A percentile compares a stretch with the other conserved stretches of the same genome.
Conservation (phyloP, 176 grass and related monocot species). For the Eragrostis nindensis region DNA sequence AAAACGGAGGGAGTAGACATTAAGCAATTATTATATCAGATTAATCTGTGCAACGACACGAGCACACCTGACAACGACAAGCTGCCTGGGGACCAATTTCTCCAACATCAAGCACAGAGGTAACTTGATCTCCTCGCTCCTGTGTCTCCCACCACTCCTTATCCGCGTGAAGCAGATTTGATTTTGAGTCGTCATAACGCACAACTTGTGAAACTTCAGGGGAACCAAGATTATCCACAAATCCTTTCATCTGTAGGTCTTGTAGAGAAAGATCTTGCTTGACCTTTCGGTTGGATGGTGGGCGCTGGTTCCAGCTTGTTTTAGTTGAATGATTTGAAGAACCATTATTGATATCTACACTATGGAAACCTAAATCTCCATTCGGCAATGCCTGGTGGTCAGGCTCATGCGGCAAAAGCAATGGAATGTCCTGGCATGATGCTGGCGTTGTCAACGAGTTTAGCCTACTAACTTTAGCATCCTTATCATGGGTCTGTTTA, state of each 20-base stretch:
- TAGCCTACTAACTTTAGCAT: conserved; percentile 44
- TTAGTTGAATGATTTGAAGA: conserved; percentile 38
- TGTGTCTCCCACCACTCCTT: conserved; percentile 83
- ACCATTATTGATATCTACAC: conserved; percentile 31
- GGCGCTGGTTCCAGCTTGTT: conserved; percentile 37
- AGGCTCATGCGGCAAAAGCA: conserved; percentile 73
- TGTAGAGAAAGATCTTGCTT: conserved; percentile 50
- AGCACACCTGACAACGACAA: conserved; percentile 75
- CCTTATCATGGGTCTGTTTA: conserved; percentile 31
- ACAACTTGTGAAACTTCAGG: conserved; percentile 40
- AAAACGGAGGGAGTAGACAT: too few species aligned
- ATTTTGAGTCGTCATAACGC: conserved; percentile 35
- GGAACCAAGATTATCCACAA: conserved; percentile 68
- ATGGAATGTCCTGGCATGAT: conserved; percentile 78
- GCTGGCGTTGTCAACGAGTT: conserved; percentile 39
- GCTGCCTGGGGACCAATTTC: conserved; percentile 67
- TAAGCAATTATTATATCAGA: neutral
- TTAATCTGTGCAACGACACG: neutral
- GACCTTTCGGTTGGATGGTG: conserved; percentile 42
- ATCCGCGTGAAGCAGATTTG: conserved; percentile 39
- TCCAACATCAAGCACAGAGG: conserved; percentile 58
- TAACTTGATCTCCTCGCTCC: conserved; percentile 62
- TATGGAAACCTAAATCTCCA: conserved; percentile 49
- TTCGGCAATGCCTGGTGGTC: conserved; percentile 33
- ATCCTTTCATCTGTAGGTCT: conserved; percentile 70